These are phyloP conservation scores for Helianthus tuberosus DNA, from an alignment of 129 eudicot genomes.

Conservation along the genomic window DNA sequence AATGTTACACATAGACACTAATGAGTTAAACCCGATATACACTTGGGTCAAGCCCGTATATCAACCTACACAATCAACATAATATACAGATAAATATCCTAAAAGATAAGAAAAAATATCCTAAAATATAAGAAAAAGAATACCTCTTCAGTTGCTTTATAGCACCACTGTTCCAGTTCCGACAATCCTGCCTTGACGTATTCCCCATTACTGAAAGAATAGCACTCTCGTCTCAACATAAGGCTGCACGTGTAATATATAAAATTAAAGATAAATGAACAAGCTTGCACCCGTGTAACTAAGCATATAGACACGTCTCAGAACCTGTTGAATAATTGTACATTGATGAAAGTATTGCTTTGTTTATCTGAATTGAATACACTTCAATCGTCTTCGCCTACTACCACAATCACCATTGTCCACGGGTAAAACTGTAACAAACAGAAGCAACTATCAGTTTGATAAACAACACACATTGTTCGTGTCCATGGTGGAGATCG, in stretches of 20 bases:
- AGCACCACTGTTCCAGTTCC: constrained; percentile 86
- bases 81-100: background rate
- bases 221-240: constrained; percentile 89
- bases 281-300: constrained; percentile 7
- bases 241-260: constrained; percentile 53
- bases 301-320: background rate
- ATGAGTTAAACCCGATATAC: background rate
- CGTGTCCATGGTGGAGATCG: no score
- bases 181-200: constrained; percentile 87
- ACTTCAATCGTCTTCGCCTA: no score
- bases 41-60: constrained; percentile 1
- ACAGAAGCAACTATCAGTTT: no score
- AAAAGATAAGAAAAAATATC: background rate
- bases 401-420: no score
- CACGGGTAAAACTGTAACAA: no score
- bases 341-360: constrained; percentile 56
- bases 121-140: background rate
- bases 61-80: background rate
- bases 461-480: no score
- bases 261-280: constrained; percentile 4
- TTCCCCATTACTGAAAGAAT: constrained; percentile 89
- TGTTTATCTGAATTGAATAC: no score
- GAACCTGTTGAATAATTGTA: constrained; percentile 92
- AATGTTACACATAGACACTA: background rate
- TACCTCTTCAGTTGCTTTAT: constrained; percentile 85